Base-by-base conservation (phyloP, 768 basidiomycete genomes). In the Mycena olivaceomarginata region DNA sequence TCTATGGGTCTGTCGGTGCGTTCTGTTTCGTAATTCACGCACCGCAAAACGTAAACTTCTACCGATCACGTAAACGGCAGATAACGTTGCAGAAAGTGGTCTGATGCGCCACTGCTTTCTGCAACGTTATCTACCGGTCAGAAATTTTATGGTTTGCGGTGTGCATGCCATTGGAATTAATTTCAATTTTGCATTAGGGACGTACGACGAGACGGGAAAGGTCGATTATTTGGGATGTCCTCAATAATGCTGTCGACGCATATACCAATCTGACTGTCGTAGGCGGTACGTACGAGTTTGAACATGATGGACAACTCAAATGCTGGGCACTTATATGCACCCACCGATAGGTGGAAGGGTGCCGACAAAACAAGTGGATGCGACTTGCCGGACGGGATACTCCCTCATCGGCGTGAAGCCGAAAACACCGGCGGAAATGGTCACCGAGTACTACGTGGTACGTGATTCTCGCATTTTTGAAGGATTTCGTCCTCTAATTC, bases 341-440 rank as follows among this genome's bases (percentile, higher is more conserved):
- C 31, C 31, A 31, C 4, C 11, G 20, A 7, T 4, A 53, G 51
- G 51, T 73, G 81, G 79, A 20, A 88, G 91, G 11, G 86, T 92
- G 0, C 83, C 85, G 43, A 81, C 81, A 51, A 85, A 85, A 20
- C 83, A 90, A 1, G 91, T 93, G 11, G 94, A 94, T 78, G 74
- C 89, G 45, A 91, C 90, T 53, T 87, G 90, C 25, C 85, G 90
- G 40, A 88, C 90, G 8, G 93, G 90, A 1, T 94, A 93, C 78
- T 84, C 88, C 7, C 78, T 93, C 18, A 84, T 88, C 59, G 90
- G 91, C n/a, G 84, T 86, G 18, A 89, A 87, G 62, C 87, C 91
- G 1, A 82, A 82, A 70, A 88, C 87, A 6, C 85, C 87, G 4
- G 88, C 91, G 76, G 90, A 89, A 45, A 83, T 83, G 71, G 93